Conservation (phyloP, 257 asterid genomes). For the Petunia axillaris region DNA sequence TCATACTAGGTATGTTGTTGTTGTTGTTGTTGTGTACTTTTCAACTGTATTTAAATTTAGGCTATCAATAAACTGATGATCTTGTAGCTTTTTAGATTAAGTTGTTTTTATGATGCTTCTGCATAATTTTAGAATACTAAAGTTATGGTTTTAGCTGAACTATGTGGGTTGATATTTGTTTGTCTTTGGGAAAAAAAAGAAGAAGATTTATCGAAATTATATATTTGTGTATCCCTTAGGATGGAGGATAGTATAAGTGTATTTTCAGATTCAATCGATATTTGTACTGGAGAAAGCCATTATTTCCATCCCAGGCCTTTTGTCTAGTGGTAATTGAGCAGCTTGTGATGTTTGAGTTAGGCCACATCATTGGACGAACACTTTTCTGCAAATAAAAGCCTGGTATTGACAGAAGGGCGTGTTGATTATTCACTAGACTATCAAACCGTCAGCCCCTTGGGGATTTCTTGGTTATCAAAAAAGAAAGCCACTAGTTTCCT, state of each 20-base stretch:
- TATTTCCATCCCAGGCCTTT: no score
- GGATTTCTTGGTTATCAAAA: no score
- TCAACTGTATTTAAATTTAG: background rate
- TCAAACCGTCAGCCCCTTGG: no score
- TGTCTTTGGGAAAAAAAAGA: conserved; percentile 8
- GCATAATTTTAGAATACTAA: background rate
- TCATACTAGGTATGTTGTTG: background rate
- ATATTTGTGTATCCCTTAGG: background rate
- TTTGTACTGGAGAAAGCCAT: background rate
- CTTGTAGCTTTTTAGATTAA: background rate
- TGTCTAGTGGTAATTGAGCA: no score
- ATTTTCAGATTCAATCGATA: background rate
- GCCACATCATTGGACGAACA: no score
- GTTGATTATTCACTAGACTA: no score
- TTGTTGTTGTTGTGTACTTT: background rate
- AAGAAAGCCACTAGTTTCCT: background rate
- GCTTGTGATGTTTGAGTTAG: no score
- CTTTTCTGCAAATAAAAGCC: no score
- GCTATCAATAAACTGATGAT: background rate
- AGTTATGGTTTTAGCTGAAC: conserved; percentile 2
- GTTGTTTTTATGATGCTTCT: conserved; percentile 8
- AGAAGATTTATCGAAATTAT: background rate
- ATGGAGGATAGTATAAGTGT: background rate
- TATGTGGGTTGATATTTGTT: conserved; percentile 14
- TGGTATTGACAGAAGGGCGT: no score